These are phyloP conservation scores for Waitea zeae DNA, from an alignment of 1,284 basidiomycete species.

Conservation along the genomic window DNA sequence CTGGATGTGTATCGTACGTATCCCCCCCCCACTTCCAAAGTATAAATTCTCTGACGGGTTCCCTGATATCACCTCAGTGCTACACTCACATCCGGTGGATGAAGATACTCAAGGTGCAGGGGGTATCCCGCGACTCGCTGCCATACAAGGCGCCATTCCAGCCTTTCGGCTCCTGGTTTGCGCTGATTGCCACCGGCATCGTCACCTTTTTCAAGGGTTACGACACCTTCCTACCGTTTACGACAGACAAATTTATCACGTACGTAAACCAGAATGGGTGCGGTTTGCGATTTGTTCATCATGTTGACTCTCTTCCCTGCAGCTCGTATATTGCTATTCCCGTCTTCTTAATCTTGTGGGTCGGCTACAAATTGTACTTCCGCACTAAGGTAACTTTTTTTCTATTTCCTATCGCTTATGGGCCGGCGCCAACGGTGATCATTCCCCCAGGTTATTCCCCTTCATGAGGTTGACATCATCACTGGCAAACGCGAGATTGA, in stretches of 20 bases:
- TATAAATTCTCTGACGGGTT: too few species aligned
- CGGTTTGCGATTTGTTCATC: slow-evolving; percentile 34
- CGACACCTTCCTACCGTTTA: slow-evolving; percentile 31
- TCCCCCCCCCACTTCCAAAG: too few species aligned
- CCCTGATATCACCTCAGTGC: too few species aligned
- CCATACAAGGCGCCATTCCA: slow-evolving; percentile 50
- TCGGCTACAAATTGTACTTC: slow-evolving; percentile 36
- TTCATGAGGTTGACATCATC: slow-evolving; percentile 79
- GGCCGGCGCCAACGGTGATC: slow-evolving; percentile 28
- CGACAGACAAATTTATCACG: slow-evolving; percentile 45
- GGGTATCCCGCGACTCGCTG: slow-evolving; percentile 43
- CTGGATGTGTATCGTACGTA: slow-evolving; percentile 56
- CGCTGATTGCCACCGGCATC: slow-evolving; percentile 29
- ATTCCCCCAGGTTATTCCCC: too few species aligned
- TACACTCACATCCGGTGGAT: too few species aligned
- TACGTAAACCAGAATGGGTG: slow-evolving; percentile 16
- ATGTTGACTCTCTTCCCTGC: slow-evolving; percentile 40
- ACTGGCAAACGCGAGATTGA: slow-evolving; percentile 50
- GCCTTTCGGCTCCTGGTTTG: slow-evolving; percentile 65
- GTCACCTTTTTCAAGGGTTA: slow-evolving; percentile 47
- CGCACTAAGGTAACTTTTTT: slow-evolving; percentile 70
- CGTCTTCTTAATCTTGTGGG: slow-evolving; percentile 5
- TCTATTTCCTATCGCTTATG: slow-evolving; percentile 40
- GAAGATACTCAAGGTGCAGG: slow-evolving; percentile 61
- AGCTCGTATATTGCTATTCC: slow-evolving; percentile 4